Conservation (phyloP, 805 yeast genomes). For the Saccharomycopsis guyanensis region DNA sequence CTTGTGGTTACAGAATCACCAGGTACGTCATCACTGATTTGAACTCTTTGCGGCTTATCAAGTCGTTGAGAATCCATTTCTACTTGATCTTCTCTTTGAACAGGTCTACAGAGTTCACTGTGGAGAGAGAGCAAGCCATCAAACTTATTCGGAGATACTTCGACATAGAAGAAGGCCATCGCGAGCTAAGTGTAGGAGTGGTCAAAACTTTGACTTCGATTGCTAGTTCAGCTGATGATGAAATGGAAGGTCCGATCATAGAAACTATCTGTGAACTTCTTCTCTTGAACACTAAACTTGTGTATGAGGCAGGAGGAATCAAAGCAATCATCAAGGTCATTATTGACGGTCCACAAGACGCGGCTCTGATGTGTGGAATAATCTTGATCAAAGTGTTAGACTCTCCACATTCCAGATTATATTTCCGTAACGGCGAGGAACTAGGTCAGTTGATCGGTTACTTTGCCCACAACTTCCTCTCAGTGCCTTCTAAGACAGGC, state of each 20-base stretch:
- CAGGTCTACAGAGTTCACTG: conserved; percentile 42
- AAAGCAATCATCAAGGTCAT: conserved; percentile 37
- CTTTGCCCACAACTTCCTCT: conserved; percentile 15
- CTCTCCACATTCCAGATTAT: conserved; percentile 42
- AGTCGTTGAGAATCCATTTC: conserved; percentile 41
- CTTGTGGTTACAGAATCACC: conserved; percentile 70
- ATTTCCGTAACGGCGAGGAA: conserved; percentile 49
- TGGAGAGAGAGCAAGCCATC: conserved; percentile 73
- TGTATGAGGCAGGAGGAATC: conserved; percentile 38
- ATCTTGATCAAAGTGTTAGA: conserved; percentile 54
- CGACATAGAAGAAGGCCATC: conserved; percentile 45
- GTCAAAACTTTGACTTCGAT: conserved; percentile 51
- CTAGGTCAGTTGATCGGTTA: conserved; percentile 52
- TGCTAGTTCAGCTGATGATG: conserved; percentile 48
- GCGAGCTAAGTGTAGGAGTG: conserved; percentile 51
- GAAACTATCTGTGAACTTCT: conserved; percentile 49
- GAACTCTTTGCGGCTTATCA: conserved; percentile 42
- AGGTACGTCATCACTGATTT: conserved; percentile 52
- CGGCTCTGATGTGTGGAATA: conserved; percentile 35
- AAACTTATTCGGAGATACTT: conserved; percentile 59
- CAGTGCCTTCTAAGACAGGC: conserved; percentile 3
- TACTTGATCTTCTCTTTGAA: conserved; percentile 59
- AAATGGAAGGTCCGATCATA: conserved; percentile 40
- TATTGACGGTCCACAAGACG: conserved; percentile 46
- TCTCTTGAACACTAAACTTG: conserved; percentile 35